A percentile compares a stretch with the other conserved stretches of the same genome.
These are phyloP conservation scores for Aspergillus luchuensis DNA, from an alignment of 2,329 filamentous ascomycete genomes.

Conservation along the genomic window DNA sequence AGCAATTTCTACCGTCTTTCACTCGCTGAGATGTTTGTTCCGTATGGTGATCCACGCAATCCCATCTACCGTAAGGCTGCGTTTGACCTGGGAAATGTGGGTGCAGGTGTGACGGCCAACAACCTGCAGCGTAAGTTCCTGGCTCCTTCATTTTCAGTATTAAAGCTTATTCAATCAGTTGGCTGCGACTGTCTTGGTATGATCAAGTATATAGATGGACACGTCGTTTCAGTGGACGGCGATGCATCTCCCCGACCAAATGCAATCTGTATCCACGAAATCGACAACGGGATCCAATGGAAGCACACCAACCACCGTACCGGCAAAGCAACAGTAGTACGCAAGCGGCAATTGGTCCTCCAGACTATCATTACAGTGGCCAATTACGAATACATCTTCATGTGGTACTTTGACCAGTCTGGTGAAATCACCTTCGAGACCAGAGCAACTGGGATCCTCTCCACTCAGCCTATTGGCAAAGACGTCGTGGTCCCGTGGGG, in stretches of 20 bases:
- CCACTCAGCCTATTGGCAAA: slow-evolving; percentile 37
- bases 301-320: slow-evolving; percentile 47
- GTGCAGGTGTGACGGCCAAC: slow-evolving; percentile 47
- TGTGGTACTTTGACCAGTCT: slow-evolving; percentile 45
- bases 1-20: slow-evolving; percentile 47
- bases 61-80: slow-evolving; percentile 47
- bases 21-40: slow-evolving; percentile 49
- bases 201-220: slow-evolving; percentile 47
- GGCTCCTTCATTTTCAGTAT: neutral
- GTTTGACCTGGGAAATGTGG: slow-evolving; percentile 49
- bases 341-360: slow-evolving; percentile 40
- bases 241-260: slow-evolving; percentile 43
- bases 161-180: neutral
- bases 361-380: slow-evolving; percentile 45
- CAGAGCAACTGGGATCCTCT: slow-evolving; percentile 51
- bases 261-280: slow-evolving; percentile 46
- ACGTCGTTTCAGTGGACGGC: slow-evolving; percentile 36
- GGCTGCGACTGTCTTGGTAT: slow-evolving; percentile 47
- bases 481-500: slow-evolving; percentile 40
- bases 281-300: slow-evolving; percentile 43
- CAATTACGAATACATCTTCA: slow-evolving; percentile 51
- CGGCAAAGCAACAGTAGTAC: slow-evolving; percentile 34
- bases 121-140: slow-evolving; percentile 32
- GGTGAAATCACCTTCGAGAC: slow-evolving; percentile 46
- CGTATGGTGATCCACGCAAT: slow-evolving; percentile 45